phyloP scores from a whole-genome alignment of 345 rosid species.

The Aegle marmelos region DNA sequence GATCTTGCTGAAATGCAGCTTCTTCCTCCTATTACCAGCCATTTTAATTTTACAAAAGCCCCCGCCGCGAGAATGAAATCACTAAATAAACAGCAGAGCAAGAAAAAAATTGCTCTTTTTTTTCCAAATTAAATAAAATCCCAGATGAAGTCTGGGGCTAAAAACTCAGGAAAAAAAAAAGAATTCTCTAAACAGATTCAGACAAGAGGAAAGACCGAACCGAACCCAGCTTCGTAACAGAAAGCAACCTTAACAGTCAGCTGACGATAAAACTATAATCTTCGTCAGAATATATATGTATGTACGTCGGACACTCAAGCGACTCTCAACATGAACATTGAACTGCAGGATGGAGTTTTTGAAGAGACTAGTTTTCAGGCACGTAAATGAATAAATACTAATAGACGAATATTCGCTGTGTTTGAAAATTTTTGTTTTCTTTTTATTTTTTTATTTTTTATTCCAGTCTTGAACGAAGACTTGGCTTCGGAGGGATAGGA shows the following conservation, averaged over 20 bases:
- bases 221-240: neutral
- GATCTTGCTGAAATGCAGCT: slow-evolving; percentile 65
- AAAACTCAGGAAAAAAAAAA: slow-evolving; percentile 8
- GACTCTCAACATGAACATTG: neutral
- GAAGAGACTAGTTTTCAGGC: neutral
- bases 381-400: neutral
- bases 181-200: neutral
- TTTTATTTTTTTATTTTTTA: neutral
- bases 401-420: neutral
- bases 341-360: neutral
- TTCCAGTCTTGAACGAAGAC: slow-evolving; percentile 27
- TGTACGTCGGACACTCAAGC: neutral
- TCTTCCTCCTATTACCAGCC: slow-evolving; percentile 53
- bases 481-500: slow-evolving; percentile 4
- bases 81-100: neutral
- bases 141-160: slow-evolving; percentile 19
- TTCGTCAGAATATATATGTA: neutral
- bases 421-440: neutral
- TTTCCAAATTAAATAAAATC: neutral
- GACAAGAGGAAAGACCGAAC: neutral
- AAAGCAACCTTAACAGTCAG: neutral
- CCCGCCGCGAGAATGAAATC: neutral
- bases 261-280: neutral
- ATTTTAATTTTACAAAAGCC: slow-evolving; percentile 21
- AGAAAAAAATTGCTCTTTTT: neutral